Base-by-base conservation (phyloP, 495 filamentous ascomycete genomes). In the Podospora didyma region DNA sequence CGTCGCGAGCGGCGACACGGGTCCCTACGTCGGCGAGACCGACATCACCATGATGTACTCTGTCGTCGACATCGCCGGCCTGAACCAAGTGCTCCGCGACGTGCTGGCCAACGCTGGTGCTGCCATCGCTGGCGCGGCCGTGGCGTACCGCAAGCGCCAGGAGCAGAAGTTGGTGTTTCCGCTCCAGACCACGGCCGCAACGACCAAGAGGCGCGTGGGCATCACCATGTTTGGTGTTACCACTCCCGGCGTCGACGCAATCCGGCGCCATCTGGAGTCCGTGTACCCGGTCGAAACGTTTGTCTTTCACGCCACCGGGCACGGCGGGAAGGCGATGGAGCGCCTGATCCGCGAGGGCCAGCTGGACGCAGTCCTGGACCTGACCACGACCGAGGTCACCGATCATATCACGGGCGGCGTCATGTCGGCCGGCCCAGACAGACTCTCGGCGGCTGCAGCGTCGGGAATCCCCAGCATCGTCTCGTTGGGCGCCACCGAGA, bases 221-320 rank as follows among this genome's bases (percentile, higher is more conserved):
- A 78, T 89, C 41, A 86, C 85, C 28, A 89, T 89, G 86, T 90
- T 89, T 61, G 87, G 86, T 9, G 86, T 90, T 9, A 90, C 87
- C 1, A 89, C 85, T 0, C 83, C 84, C 0, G 78, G 75, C 10
- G 86, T 83, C 0, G 76, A 80, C 46, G 58, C 56, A 2, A 75
- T 82, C 4, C 74, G 80, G 1, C 44, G 66, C 6, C 64, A 73
- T 50, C 65, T 88, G 1, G 76, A 79, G 39, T 12, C 19, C 0
- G 51, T 69, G 2, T 59, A 62, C 23, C 45, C 24, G 5, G 23
- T 75, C 54, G 87, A 89, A 59, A 74, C 82, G 10, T 85, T 81
- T 56, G 73, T 49, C 11, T 89, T 89, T 61, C 86, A 89, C 57
- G 84, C 85, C 7, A 89, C 86, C 0, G 87, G 86, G 1, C 71